Conservation (phyloP, 305 asterid genomes). For the Caryopteris hybrid region DNA sequence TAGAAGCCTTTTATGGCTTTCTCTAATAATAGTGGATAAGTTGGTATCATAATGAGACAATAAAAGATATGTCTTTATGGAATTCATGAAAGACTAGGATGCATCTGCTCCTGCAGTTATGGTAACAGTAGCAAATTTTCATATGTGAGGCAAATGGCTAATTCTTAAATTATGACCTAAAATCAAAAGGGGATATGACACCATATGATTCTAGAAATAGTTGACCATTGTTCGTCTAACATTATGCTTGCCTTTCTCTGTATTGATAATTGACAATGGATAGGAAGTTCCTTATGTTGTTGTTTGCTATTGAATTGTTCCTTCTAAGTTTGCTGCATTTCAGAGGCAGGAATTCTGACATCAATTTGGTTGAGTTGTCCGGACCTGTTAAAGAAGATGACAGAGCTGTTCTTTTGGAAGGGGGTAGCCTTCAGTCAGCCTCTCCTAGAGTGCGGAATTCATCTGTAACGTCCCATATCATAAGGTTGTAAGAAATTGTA, state of each 20-base stretch:
- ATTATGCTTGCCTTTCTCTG: not conserved
- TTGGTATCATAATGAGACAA: not conserved
- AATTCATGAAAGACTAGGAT: not conserved
- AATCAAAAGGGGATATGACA: not conserved
- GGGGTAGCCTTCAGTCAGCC: slow-evolving; percentile 64
- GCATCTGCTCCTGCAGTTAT: not conserved
- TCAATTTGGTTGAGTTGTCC: slow-evolving; percentile 67
- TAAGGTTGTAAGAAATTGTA: slow-evolving; percentile 40
- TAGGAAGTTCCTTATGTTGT: not conserved
- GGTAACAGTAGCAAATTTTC: not conserved
- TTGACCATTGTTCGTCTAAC: not conserved
- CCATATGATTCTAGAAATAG: not conserved
- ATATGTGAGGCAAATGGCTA: not conserved
- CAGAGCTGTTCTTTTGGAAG: slow-evolving; percentile 69
- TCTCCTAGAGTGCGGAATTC: slow-evolving; percentile 52
- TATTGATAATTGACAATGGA: not conserved
- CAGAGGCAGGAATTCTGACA: slow-evolving; percentile 69
- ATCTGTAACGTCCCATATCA: slow-evolving; percentile 50
- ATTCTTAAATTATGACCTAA: slow-evolving; percentile 5
- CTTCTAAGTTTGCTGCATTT: slow-evolving; percentile 19
- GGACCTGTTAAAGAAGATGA: slow-evolving; percentile 67
- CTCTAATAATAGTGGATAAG: not conserved
- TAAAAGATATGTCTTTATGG: not conserved
- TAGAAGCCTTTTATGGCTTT: not conserved
- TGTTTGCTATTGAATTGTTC: slow-evolving; percentile 5